Evolutionary conservation across 805 yeast genomes (phyloP), one percentile per base, ranked within the genome.

Genomic region (Yarrowia bubula): DNA sequence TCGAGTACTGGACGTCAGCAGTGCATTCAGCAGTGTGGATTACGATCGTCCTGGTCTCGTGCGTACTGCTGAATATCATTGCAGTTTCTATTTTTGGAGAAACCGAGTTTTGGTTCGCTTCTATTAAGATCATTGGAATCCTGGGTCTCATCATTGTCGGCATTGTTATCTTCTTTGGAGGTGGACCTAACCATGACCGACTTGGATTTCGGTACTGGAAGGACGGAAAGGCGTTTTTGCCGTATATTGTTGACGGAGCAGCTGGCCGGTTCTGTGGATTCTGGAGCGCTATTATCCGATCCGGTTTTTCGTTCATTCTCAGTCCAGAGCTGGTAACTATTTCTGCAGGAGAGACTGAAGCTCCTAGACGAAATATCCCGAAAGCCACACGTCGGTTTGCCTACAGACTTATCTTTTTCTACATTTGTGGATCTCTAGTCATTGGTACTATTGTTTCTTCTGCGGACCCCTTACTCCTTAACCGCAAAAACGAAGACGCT

Each of bases 291-390:
- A 75, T 86, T 8, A 76, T 86, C 57, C 84, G 88, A 35, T 86
- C 90, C 0, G 81, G 91, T 0, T 90, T 88, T 75, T 89, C 95
- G 0, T 90, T 87, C 71, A 85, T 88, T 66, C 93, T 96, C 0
- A 87, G 91, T 1, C 79, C 86, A 64, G 96, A 90, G 70, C 86
- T 89, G 75, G 91, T 90, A 13, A 84, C 90, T 66, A 85, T 90
- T 65, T 92, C 95, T 1, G 91, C 93, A 2, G 89, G 92, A 75
- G 96, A 90, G 74, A 88, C 93, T 14, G 81, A 86, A 67, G 86
- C 88, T 67, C 96, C 96, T 8, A 79, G 95, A 68, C 83, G 82
- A 67, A 86, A 92, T 0, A 80, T 90, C 32, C 96, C 96, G 5
- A 82, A 86, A 32, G 93, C 95, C 0, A 88, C 92, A 4, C 84